Conservation (phyloP, 2,329 filamentous ascomycete genomes). For the Cladophialophora psammophila region DNA sequence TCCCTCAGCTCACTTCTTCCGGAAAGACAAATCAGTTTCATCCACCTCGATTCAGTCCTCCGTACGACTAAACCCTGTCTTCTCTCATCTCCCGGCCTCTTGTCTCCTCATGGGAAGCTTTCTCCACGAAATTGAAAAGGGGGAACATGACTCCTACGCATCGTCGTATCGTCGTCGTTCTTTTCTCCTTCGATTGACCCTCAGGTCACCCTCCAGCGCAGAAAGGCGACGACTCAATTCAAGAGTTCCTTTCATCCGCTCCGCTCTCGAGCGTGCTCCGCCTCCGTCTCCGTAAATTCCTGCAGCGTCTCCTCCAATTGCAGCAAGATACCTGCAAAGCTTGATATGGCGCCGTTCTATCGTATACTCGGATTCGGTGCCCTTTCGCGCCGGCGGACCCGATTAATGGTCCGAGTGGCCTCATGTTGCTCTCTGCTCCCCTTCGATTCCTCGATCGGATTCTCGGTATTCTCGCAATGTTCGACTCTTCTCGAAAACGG, state of each 20-base stretch:
- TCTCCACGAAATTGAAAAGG: not conserved
- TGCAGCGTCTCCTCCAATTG: conserved; percentile 13
- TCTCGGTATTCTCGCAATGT: conserved; percentile 1
- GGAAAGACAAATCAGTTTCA: conserved; percentile 16
- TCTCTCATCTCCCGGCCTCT: not conserved
- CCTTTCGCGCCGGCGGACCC: conserved; percentile 15
- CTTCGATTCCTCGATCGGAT: conserved; percentile 1
- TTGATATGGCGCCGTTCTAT: conserved; percentile 9
- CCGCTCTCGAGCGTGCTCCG: conserved; percentile 15
- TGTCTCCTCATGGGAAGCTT: not conserved
- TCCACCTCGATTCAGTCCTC: conserved; percentile 6
- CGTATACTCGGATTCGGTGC: conserved; percentile 18
- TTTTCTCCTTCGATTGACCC: not conserved
- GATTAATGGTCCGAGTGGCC: conserved; percentile 20
- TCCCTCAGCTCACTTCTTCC: not conserved
- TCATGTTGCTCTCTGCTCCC: conserved; percentile 8
- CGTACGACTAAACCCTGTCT: not conserved
- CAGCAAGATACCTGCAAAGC: conserved; percentile 5
- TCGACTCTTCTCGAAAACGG: not conserved
- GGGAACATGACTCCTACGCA: not conserved
- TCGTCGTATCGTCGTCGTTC: not conserved
- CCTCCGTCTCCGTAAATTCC: conserved; percentile 8
- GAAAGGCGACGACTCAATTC: not conserved
- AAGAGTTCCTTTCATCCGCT: conserved; percentile 15
- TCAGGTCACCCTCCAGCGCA: not conserved